Base-by-base conservation (phyloP, 2,329 filamentous ascomycete genomes). In the Cylindrodendrum hubeiense region DNA sequence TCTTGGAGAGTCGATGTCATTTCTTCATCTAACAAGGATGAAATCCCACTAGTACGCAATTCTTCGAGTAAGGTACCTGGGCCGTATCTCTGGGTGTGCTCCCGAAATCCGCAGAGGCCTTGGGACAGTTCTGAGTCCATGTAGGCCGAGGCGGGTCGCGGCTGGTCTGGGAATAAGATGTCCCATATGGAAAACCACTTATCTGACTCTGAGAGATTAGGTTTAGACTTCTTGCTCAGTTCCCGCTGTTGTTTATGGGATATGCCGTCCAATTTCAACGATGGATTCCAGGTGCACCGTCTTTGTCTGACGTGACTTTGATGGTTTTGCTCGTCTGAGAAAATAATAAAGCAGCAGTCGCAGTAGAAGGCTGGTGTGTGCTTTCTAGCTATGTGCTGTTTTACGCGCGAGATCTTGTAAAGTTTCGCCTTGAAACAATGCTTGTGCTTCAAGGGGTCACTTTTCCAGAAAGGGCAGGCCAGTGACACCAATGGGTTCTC, bases 381-480 rank as follows among this genome's bases (percentile, higher is more conserved):
- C 5, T 13, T 55, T 30, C 39, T 33, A 1, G 4, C 9, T 19
- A 55, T 4, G 21, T 44, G 52, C 21, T 55, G 52, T 21, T 44
- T 55, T 2, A 55, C 34, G n/a, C n/a, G 52, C 3, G 22, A 43
- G 8, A 33, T 44, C n/a, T 41, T 43, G 34, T 13, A 17, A 5
- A 50, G 15, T 30, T 51, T 59, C n/a, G 9, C 26, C 13, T 5
- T 22, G 21, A 59, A 59, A 6, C 55, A 59, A 7, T 51, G 13
- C 12, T 17, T 19, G 46, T 59, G 37, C 24, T 50, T 51, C 19
- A 17, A 4, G 12, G 55, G 34, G 15, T 59, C 33, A 8, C 13
- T 13, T 43, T 59, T 59, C 55, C 55, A 59, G 49, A 51, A 51
- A 5, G 46, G 55, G n/a, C 46, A 59, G 28, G 55, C 55, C 7